Conservation (phyloP, 495 filamentous ascomycete genomes). For the Rhypophila decipiens region DNA sequence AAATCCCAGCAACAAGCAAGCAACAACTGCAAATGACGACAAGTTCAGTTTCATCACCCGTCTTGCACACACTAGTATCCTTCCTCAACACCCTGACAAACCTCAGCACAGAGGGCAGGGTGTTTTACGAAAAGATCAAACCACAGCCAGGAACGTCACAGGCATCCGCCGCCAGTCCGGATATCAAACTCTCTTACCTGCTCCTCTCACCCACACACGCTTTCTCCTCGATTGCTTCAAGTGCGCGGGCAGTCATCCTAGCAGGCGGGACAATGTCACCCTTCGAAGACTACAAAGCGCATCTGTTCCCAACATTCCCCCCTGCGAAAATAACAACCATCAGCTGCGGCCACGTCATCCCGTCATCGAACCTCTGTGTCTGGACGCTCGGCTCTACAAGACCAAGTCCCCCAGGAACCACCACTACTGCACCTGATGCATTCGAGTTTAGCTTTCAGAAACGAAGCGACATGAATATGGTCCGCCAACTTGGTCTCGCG, state of each 20-base stretch:
- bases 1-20: conserved; percentile 13
- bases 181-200: conserved; percentile 71
- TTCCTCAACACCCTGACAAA: conserved; percentile 84
- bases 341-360: conserved; percentile 93
- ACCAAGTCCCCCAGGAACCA: conserved; percentile 10
- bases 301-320: conserved; percentile 75
- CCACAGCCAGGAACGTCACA: background rate
- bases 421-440: conserved; percentile 40
- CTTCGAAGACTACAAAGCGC: conserved; percentile 78
- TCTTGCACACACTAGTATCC: conserved; percentile 74
- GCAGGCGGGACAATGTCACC: conserved; percentile 98
- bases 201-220: conserved; percentile 90
- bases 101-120: conserved; percentile 75
- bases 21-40: conserved; percentile 4
- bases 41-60: conserved; percentile 49
- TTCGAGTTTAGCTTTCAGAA: conserved; percentile 87
- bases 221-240: conserved; percentile 80
- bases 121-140: conserved; percentile 63
- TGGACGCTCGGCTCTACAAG: conserved; percentile 44
- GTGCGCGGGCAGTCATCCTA: conserved; percentile 81
- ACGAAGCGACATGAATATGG: conserved; percentile 54
- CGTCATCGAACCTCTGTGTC: conserved; percentile 69
- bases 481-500: conserved; percentile 66
- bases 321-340: conserved; percentile 63
- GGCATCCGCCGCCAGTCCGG: too few species aligned